phyloP scores from a whole-genome alignment of 345 rosid species.

The Eucalyptus cladocalyx region DNA sequence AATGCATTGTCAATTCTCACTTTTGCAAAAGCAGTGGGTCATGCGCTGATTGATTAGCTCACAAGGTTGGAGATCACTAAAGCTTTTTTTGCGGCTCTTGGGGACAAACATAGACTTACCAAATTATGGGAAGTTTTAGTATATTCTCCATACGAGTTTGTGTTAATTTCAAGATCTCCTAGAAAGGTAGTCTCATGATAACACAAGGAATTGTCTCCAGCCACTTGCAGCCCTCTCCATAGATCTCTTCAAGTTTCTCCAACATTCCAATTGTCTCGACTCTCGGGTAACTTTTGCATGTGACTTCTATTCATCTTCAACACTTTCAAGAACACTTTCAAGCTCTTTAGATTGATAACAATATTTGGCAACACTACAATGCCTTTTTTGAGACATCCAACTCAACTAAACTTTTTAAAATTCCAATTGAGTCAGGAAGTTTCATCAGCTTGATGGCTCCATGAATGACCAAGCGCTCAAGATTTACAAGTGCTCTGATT shows the following conservation, averaged over 20 bases:
- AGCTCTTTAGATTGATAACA: not conserved
- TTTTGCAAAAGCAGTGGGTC: too few species aligned
- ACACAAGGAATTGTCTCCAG: not conserved
- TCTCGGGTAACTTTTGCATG: not conserved
- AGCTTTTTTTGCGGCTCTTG: too few species aligned
- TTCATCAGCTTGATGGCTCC: too few species aligned
- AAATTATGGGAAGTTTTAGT: not conserved
- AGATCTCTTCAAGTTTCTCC: not conserved
- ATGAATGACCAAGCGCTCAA: not conserved
- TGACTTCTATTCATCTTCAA: not conserved
- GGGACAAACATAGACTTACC: not conserved
- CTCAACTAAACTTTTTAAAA: not conserved
- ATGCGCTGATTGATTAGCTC: too few species aligned
- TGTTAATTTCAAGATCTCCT: not conserved
- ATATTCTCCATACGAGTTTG: not conserved
- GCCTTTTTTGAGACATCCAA: not conserved
- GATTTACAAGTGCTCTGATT: too few species aligned
- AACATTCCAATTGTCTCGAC: not conserved
- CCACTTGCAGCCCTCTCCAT: not conserved
- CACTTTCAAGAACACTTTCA: too few species aligned
- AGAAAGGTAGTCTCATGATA: not conserved
- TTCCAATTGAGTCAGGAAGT: not conserved
- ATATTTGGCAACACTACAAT: not conserved
- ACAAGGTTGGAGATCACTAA: too few species aligned
- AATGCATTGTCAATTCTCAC: too few species aligned